These are phyloP conservation scores for Syzygium jambos DNA, from an alignment of 345 rosid genomes.

Conservation along the genomic window DNA sequence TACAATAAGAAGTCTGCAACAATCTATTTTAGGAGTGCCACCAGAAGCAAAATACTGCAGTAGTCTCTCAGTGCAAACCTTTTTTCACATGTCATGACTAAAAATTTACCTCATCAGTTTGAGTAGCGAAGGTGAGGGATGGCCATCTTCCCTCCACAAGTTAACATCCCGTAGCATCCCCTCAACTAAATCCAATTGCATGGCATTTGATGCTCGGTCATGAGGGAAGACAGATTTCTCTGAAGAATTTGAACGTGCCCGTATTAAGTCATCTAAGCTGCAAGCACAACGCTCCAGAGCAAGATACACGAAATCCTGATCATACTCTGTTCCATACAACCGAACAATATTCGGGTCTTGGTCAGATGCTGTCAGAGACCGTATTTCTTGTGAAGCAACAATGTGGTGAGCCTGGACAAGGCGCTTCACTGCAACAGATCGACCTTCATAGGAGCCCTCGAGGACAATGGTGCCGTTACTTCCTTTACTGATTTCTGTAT, in stretches of 20 bases:
- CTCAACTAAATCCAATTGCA: slow-evolving; percentile 28
- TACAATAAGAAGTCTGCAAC: background rate
- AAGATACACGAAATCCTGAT: slow-evolving; percentile 84
- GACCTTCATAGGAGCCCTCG: slow-evolving; percentile 85
- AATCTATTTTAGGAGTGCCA: background rate
- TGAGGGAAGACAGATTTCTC: slow-evolving; percentile 11
- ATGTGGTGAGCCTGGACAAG: slow-evolving; percentile 70
- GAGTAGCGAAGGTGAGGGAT: slow-evolving; percentile 58
- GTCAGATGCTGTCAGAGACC: slow-evolving; percentile 88
- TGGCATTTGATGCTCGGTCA: slow-evolving; percentile 20
- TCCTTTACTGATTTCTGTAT: slow-evolving; percentile 83
- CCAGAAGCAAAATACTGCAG: background rate
- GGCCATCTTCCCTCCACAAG: slow-evolving; percentile 72
- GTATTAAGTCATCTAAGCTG: slow-evolving; percentile 70
- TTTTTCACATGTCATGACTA: background rate
- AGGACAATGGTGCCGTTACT: slow-evolving; percentile 81
- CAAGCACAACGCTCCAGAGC: slow-evolving; percentile 84
- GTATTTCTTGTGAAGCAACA: slow-evolving; percentile 86
- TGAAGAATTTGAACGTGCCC: slow-evolving; percentile 27
- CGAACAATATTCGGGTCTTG: slow-evolving; percentile 79
- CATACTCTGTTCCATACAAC: slow-evolving; percentile 89
- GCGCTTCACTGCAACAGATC: slow-evolving; percentile 91
- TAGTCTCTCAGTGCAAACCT: background rate
- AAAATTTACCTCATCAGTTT: slow-evolving; percentile 69
- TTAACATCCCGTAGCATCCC: slow-evolving; percentile 24